A percentile compares a stretch with the other conserved stretches of the same genome.
Conservation (phyloP, 1,284 basidiomycete species). For the Fomitopsis palustris region DNA sequence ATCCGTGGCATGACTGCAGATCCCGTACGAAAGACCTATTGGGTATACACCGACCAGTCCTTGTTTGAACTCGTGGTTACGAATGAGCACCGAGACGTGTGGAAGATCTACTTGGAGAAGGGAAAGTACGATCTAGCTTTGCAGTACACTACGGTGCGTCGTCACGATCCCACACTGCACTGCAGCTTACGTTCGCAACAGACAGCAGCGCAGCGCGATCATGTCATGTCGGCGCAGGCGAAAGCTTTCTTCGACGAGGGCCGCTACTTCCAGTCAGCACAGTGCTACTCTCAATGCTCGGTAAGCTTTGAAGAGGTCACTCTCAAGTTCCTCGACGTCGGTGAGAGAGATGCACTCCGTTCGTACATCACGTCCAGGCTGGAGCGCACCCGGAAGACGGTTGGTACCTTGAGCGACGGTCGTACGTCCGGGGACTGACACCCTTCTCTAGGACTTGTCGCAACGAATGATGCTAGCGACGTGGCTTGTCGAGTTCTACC, state of each 20-base stretch:
- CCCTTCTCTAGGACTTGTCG: constrained; percentile 66
- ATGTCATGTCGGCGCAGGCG: constrained; percentile 83
- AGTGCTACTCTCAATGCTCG: constrained; percentile 87
- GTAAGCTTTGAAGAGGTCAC: constrained; percentile 91
- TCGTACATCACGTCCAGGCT: constrained; percentile 89
- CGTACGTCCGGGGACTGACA: neutral
- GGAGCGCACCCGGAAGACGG: constrained; percentile 77
- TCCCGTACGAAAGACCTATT: constrained; percentile 86
- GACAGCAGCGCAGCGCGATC: constrained; percentile 84
- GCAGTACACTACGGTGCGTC: constrained; percentile 72
- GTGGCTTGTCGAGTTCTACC: constrained; percentile 97
- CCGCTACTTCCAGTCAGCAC: constrained; percentile 88
- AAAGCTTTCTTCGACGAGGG: constrained; percentile 80
- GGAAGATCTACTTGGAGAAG: constrained; percentile 87
- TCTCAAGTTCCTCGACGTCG: constrained; percentile 85
- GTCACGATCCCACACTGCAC: neutral
- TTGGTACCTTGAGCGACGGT: constrained; percentile 32
- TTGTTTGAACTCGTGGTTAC: constrained; percentile 86
- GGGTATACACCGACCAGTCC: constrained; percentile 90
- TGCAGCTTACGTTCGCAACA: constrained; percentile 24
- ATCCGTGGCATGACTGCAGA: constrained; percentile 79
- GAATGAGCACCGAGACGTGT: constrained; percentile 93
- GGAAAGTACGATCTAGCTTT: constrained; percentile 78
- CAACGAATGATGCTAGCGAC: constrained; percentile 98
- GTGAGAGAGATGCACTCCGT: constrained; percentile 89